Base-by-base conservation (phyloP, 2,329 filamentous ascomycete genomes). In the Aspergillus eucalypticola region DNA sequence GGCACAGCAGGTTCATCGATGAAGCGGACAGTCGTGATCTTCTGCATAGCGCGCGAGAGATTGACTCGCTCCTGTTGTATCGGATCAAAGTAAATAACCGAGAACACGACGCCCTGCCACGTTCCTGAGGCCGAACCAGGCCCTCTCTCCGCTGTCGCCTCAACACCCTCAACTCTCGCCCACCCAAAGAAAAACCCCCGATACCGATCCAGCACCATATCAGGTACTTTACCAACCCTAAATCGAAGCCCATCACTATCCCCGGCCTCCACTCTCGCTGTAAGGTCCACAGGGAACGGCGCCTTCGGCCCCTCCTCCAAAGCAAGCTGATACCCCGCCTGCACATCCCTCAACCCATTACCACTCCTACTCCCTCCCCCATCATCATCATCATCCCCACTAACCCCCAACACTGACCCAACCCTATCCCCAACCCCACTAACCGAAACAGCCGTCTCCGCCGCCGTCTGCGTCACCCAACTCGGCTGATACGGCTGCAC, bases 101-200 rank as follows among this genome's bases (percentile, higher is more conserved):
- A 84, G 51, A 90, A 80, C 10, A 90, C 76, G 3, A 82, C 80
- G 65, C 87, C 83, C 61, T 83, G 78, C 88, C 88, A 90, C 32
- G 80, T 54, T 2, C 78, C 54, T 3, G 71, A 70, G 3, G 78
- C 75, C 2, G 69, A 44, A 44, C 17, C 41, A 3, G 41, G 41
- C 1, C 41, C 41, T n/a, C 17, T 63, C 0, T 67, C 69, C 15
- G 56, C n/a, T 21, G 49, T 15, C 15, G 49, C 8, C 8, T 29
- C 51, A 46, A 21, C 27, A 5, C 75, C 71, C 0, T 71, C 70
- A 0, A 77, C 74, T 0, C 81, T 74, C 0, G 82, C 83, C 88
- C 88, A 90, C 3, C 86, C 87, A 41, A 88, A 86, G 67, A 88
- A 90, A 6, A 88, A 81, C 0, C 88, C 88, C 11, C 78, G 75